Evolutionary conservation across 2,329 filamentous ascomycete species (phyloP).

Genomic region (Colletotrichum plurivorum): DNA sequence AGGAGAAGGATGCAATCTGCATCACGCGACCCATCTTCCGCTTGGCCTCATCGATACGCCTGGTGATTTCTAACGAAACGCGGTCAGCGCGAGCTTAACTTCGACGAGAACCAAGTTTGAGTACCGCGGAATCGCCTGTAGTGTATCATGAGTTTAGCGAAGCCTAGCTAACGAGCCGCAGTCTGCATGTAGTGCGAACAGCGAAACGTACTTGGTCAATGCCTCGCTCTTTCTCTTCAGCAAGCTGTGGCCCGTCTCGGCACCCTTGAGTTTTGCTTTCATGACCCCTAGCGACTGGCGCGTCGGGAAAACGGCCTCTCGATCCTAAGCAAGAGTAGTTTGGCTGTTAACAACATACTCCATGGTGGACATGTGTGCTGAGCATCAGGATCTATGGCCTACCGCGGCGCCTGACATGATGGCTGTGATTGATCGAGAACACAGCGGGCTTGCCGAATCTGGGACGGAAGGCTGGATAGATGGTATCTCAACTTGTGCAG

Average conservation of each 20-base stretch:
- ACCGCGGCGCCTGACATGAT: constrained; percentile 58
- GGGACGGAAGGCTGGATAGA: too few relatives aligned
- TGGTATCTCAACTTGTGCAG: too few relatives aligned
- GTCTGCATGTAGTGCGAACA: not conserved
- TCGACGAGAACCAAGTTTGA: constrained; percentile 23
- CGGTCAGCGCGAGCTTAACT: constrained; percentile 5
- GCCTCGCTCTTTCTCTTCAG: constrained; percentile 99
- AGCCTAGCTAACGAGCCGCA: not conserved
- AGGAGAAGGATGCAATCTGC: constrained; percentile 98
- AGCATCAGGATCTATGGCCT: constrained; percentile 41
- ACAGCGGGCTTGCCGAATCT: too few relatives aligned
- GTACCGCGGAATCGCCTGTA: constrained; percentile 89
- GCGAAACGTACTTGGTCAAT: constrained; percentile 88
- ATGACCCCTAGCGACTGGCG: constrained; percentile 96
- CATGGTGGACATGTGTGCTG: not conserved
- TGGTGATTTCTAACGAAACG: constrained; percentile 82
- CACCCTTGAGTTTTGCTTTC: constrained; percentile 98
- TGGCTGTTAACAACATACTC: constrained; percentile 11
- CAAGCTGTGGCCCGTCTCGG: constrained; percentile 91
- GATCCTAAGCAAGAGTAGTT: constrained; percentile 70
- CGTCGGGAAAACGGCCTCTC: constrained; percentile 97
- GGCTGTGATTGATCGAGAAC: not conserved
- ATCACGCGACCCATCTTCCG: constrained; percentile 99
- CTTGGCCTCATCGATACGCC: constrained; percentile 98
- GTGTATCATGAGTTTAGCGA: constrained; percentile 10